phyloP scores from a whole-genome alignment of 495 filamentous ascomycete genomes.

The Neurospora sp. region DNA sequence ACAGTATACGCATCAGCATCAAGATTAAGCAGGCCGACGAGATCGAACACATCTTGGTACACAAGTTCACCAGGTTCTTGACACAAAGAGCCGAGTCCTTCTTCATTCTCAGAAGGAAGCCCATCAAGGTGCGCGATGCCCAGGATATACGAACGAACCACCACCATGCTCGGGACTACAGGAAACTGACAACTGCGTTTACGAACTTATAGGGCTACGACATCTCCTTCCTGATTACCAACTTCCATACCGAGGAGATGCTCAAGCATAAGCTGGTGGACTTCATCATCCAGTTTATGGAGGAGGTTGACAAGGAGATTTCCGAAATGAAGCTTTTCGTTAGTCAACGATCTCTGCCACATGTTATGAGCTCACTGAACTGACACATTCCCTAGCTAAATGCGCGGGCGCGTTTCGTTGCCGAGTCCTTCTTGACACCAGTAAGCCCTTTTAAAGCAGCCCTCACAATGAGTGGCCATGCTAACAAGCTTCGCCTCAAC shows the following conservation, averaged over 20 bases:
- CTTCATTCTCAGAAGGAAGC: conserved; percentile 90
- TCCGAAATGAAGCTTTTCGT: conserved; percentile 99
- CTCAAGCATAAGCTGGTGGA: conserved; percentile 97
- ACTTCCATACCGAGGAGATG: conserved; percentile 97
- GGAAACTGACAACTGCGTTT: conserved; percentile 1
- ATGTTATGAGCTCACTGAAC: neutral
- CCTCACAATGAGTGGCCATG: neutral
- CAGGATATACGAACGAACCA: neutral
- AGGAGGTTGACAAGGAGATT: conserved; percentile 98
- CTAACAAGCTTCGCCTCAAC: neutral
- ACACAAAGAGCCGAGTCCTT: conserved; percentile 95
- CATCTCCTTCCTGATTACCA: conserved; percentile 97
- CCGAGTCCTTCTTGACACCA: conserved; percentile 93
- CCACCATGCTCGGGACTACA: neutral
- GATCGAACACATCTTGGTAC: conserved; percentile 93
- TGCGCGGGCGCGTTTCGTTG: conserved; percentile 93
- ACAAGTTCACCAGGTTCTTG: conserved; percentile 95
- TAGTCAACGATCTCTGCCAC: conserved; percentile 11
- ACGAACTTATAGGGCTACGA: conserved; percentile 69
- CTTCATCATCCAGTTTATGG: conserved; percentile 98
- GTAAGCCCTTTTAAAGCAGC: conserved; percentile 41
- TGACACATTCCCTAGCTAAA: conserved; percentile 58
- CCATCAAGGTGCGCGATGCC: conserved; percentile 60
- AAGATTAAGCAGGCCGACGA: conserved; percentile 99
- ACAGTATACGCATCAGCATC: conserved; percentile 86